Conservation (phyloP, 805 yeast species). For the Suhomyces faveliae region DNA sequence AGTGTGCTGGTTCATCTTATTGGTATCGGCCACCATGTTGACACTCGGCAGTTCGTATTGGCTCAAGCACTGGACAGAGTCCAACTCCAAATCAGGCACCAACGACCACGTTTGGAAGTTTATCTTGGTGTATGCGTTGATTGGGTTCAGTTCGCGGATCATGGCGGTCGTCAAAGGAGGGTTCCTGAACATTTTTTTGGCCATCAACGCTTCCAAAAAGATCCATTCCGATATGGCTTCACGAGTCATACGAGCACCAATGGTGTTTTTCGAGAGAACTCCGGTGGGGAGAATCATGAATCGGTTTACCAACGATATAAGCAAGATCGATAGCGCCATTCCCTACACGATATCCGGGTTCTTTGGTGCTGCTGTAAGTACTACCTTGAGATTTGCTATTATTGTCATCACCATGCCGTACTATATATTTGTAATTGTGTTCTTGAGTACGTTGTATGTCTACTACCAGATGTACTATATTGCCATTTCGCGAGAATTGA, state of each 20-base stretch:
- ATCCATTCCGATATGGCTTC: constrained; percentile 28
- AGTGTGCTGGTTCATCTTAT: constrained; percentile 36
- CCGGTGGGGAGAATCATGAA: constrained; percentile 31
- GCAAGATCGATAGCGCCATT: constrained; percentile 22
- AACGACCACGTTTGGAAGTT: constrained; percentile 18
- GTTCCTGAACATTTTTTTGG: constrained; percentile 20
- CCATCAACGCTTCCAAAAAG: constrained; percentile 20
- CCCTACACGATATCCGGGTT: constrained; percentile 21
- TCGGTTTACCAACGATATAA: constrained; percentile 27
- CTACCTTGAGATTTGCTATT: constrained; percentile 21
- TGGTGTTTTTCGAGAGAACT: constrained; percentile 30
- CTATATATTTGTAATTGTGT: constrained; percentile 20
- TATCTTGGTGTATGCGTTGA: constrained; percentile 18
- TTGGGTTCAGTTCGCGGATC: constrained; percentile 13
- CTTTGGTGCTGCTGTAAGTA: constrained; percentile 15
- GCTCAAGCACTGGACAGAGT: constrained; percentile 27
- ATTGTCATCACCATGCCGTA: constrained; percentile 26
- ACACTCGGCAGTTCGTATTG: constrained; percentile 21
- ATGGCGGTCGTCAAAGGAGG: constrained; percentile 20
- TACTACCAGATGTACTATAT: constrained; percentile 24
- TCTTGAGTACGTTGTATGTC: constrained; percentile 21
- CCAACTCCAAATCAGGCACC: constrained; percentile 16
- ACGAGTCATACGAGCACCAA: constrained; percentile 26
- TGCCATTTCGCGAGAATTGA: constrained; percentile 27
- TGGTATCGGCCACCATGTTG: constrained; percentile 13